Percentiles rank a stretch among this genome's conserved stretches.
These are phyloP conservation scores for Platismatia glauca DNA, from an alignment of 495 filamentous ascomycete genomes.

Conservation along the genomic window DNA sequence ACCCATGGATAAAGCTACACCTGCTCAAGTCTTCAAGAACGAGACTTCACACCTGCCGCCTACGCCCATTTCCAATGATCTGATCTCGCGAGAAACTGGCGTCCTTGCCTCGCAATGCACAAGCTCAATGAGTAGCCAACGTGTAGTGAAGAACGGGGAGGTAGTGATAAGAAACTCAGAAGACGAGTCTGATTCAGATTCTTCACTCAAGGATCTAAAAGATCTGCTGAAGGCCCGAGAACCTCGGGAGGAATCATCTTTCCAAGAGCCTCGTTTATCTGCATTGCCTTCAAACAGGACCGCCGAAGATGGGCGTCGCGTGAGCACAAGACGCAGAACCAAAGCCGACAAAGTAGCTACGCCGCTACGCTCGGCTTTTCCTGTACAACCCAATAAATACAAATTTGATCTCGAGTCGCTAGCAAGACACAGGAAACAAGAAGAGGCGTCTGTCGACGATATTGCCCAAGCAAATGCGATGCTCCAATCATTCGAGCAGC, in stretches of 20 bases:
- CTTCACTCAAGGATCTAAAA: constrained; percentile 39
- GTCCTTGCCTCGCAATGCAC: constrained; percentile 9
- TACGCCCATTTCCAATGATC: neutral
- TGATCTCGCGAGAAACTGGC: neutral
- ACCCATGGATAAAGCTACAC: neutral
- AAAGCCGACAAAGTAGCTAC: constrained; percentile 9
- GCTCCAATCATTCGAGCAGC: constrained; percentile 29
- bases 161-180: constrained; percentile 60
- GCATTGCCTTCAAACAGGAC: neutral
- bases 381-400: constrained; percentile 44
- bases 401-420: constrained; percentile 60
- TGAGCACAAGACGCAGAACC: constrained; percentile 2
- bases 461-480: constrained; percentile 45
- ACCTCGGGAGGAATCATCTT: constrained; percentile 23
- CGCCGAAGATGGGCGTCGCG: neutral
- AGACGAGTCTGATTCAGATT: constrained; percentile 53
- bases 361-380: constrained; percentile 31
- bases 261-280: constrained; percentile 4
- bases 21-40: neutral
- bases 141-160: constrained; percentile 41
- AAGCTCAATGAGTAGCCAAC: constrained; percentile 28
- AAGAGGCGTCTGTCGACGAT: constrained; percentile 48
- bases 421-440: constrained; percentile 48
- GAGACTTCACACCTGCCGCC: neutral
- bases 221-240: constrained; percentile 24